Evolutionary conservation across 2,329 filamentous ascomycete species (phyloP).

Genomic region (Epichloe uncinata): DNA sequence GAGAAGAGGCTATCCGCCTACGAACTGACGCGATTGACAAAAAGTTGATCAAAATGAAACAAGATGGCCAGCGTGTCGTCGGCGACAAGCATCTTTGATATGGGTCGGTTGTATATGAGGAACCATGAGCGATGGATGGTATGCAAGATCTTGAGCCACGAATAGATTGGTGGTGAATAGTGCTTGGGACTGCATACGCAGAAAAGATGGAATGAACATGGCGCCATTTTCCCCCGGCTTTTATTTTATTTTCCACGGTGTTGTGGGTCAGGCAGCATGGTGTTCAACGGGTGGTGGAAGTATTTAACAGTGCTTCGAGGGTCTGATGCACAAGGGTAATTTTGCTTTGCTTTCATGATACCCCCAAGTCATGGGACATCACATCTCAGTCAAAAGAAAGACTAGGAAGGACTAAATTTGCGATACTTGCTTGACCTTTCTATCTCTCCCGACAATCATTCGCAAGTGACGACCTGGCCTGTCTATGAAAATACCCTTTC

Average conservation of each 20-base stretch:
- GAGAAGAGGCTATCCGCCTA: slow-evolving; percentile 39
- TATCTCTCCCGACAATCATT: slow-evolving; percentile 46
- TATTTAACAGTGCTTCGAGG: neutral
- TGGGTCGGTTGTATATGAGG: neutral
- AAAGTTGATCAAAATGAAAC: slow-evolving; percentile 40
- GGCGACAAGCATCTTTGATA: slow-evolving; percentile 21
- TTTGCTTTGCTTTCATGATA: slow-evolving; percentile 5
- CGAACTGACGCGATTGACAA: slow-evolving; percentile 39
- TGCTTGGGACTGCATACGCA: neutral
- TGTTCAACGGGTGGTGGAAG: neutral
- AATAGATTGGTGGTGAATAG: neutral
- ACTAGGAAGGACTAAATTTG: neutral
- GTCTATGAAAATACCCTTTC: slow-evolving; percentile 40
- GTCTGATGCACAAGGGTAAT: neutral
- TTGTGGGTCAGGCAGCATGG: neutral
- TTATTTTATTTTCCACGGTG: neutral
- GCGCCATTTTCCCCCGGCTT: neutral
- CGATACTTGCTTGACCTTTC: slow-evolving; percentile 30
- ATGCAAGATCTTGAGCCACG: neutral
- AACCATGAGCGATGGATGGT: neutral
- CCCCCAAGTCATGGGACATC: neutral
- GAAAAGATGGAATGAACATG: neutral
- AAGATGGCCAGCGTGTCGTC: slow-evolving; percentile 44
- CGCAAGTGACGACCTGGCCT: slow-evolving; percentile 43
- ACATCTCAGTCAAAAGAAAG: neutral